A percentile compares a stretch with the other conserved stretches of the same genome.
Conservation (phyloP, 75 land plant species). For the Sequoia sempervirens region DNA sequence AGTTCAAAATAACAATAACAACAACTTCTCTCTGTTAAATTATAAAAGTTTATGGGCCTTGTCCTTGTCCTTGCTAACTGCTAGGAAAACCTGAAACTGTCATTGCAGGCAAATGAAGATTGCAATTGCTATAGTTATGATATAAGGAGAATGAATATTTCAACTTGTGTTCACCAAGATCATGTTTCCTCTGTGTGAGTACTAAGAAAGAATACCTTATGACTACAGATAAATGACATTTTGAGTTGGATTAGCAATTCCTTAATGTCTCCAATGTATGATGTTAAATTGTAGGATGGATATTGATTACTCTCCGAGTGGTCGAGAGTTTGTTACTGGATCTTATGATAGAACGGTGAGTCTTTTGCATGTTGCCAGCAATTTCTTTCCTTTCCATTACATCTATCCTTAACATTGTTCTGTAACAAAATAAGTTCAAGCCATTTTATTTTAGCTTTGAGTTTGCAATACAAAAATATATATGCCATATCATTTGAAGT, state of each 20-base stretch:
- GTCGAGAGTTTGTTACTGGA: constrained; percentile 97
- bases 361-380: constrained; percentile 5
- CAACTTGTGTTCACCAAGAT: constrained; percentile 82
- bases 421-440: background rate
- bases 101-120: constrained; percentile 90
- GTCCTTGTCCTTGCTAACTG: background rate
- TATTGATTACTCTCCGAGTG: constrained; percentile 91
- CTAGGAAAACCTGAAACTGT: background rate
- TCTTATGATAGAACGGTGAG: constrained; percentile 98
- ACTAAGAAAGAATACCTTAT: background rate
- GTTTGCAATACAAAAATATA: background rate
- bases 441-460: background rate
- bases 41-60: background rate
- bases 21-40: background rate
- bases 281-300: constrained; percentile 66
- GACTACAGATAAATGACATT: background rate
- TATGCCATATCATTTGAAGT: background rate
- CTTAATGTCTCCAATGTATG: background rate
- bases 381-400: background rate
- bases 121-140: constrained; percentile 91
- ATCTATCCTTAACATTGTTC: background rate
- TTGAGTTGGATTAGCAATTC: constrained; percentile 3
- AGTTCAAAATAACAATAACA: background rate
- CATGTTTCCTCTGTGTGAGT: constrained; percentile 97
- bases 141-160: constrained; percentile 66